phyloP scores from a whole-genome alignment of 257 asterid species.

The Gentiana macrophylla region DNA sequence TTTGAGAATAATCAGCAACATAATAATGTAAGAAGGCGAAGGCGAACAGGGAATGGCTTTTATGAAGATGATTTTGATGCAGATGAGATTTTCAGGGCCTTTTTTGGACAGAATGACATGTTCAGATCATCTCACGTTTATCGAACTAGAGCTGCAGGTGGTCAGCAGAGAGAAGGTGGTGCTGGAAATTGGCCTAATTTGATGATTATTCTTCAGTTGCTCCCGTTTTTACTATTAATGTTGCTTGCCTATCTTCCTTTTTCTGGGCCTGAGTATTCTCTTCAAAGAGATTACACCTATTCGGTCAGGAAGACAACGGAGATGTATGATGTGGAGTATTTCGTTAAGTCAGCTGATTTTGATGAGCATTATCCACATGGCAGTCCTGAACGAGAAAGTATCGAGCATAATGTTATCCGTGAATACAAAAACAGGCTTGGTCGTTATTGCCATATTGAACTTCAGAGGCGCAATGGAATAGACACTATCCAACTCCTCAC shows the following conservation, averaged over 20 bases:
- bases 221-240: conserved; percentile 68
- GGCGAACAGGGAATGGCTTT: conserved; percentile 44
- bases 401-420: conserved; percentile 58
- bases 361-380: conserved; percentile 55
- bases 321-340: conserved; percentile 63
- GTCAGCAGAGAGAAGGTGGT: conserved; percentile 55
- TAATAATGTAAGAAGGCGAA: conserved; percentile 45
- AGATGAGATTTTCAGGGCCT: conserved; percentile 84
- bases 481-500: conserved; percentile 75
- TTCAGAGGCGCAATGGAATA: conserved; percentile 98
- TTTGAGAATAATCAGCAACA: conserved; percentile 45
- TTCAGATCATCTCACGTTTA: conserved; percentile 64
- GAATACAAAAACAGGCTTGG: conserved; percentile 78
- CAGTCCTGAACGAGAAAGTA: conserved; percentile 45
- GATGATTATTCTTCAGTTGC: conserved; percentile 65
- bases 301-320: conserved; percentile 63
- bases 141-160: conserved; percentile 49
- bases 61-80: conserved; percentile 73
- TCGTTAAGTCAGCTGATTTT: conserved; percentile 62
- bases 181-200: conserved; percentile 60
- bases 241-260: conserved; percentile 92
- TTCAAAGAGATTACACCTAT: conserved; percentile 76
- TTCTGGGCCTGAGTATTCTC: conserved; percentile 88
- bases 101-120: conserved; percentile 58
- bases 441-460: conserved; percentile 87